These are phyloP conservation scores for Paraphaeosphaeria minitans DNA, from an alignment of 2,329 filamentous ascomycete species.

Conservation along the genomic window DNA sequence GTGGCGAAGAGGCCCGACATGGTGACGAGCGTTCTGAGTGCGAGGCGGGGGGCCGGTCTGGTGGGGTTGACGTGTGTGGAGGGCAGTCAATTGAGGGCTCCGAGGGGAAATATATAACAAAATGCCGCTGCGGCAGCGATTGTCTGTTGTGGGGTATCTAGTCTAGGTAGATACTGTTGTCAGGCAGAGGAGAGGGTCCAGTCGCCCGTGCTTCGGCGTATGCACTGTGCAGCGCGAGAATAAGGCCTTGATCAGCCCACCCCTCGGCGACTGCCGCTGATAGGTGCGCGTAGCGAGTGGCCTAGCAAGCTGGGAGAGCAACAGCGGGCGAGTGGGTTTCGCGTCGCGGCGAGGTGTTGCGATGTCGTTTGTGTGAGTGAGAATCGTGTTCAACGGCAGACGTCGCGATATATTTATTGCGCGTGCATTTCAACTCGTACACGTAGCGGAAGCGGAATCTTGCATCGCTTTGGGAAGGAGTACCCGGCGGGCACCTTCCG, in stretches of 20 bases:
- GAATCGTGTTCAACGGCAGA: background rate
- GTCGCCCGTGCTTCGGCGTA: slow-evolving; percentile 16
- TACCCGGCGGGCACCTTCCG: slow-evolving; percentile 18
- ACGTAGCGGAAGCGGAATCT: slow-evolving; percentile 15
- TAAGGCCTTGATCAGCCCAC: slow-evolving; percentile 23
- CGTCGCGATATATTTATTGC: background rate
- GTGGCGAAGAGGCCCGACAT: slow-evolving; percentile 50
- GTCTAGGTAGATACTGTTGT: no score
- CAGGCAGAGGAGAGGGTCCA: slow-evolving; percentile 4
- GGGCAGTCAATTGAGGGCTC: slow-evolving; percentile 2
- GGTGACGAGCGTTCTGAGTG: background rate
- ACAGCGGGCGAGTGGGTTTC: background rate
- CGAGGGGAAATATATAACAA: slow-evolving; percentile 6
- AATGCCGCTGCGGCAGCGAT: slow-evolving; percentile 1
- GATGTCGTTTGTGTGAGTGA: background rate
- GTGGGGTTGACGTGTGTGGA: background rate
- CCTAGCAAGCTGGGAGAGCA: background rate
- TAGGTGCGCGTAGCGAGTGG: background rate
- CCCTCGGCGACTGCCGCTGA: background rate
- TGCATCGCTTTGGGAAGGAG: slow-evolving; percentile 26
- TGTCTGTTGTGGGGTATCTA: slow-evolving; percentile 16
- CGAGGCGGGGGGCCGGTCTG: slow-evolving; percentile 2
- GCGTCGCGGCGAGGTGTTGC: background rate
- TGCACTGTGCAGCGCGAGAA: slow-evolving; percentile 14
- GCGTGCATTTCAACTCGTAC: background rate